Conservation (phyloP, 2,329 filamentous ascomycete genomes). For the Scolecobasidium constrictum region DNA sequence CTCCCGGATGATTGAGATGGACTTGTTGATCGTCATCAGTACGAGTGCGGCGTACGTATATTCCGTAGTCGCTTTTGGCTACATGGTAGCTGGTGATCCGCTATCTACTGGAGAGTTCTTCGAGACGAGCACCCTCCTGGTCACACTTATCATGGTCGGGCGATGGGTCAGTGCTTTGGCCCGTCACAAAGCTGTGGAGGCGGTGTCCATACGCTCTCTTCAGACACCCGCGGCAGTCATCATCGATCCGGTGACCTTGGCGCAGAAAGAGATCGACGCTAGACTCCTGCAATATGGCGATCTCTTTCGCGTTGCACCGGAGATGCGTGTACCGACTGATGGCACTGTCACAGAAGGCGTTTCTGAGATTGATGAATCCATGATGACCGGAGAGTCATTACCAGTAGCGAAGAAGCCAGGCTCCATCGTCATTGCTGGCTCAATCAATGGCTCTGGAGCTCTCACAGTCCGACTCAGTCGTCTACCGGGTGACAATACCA, state of each 20-base stretch:
- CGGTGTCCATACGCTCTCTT: slow-evolving; percentile 42
- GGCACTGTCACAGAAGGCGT: slow-evolving; percentile 52
- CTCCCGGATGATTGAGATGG: slow-evolving; percentile 53
- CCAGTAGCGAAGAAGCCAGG: slow-evolving; percentile 48
- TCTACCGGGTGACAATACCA: slow-evolving; percentile 60
- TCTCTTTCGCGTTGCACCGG: slow-evolving; percentile 50
- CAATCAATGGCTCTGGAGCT: slow-evolving; percentile 42
- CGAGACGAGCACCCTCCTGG: slow-evolving; percentile 43
- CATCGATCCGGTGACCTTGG: slow-evolving; percentile 25
- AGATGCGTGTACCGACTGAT: slow-evolving; percentile 55
- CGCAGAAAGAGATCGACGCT: slow-evolving; percentile 46
- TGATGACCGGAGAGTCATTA: slow-evolving; percentile 62
- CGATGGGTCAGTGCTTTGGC: slow-evolving; percentile 38
- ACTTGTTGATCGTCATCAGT: slow-evolving; percentile 55
- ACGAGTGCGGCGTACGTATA: slow-evolving; percentile 57
- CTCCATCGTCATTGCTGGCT: slow-evolving; percentile 52
- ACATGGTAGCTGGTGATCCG: slow-evolving; percentile 21
- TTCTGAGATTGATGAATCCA: slow-evolving; percentile 64
- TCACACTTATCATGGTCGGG: slow-evolving; percentile 43
- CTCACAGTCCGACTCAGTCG: slow-evolving; percentile 44
- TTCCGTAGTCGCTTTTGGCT: slow-evolving; percentile 40
- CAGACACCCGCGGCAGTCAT: slow-evolving; percentile 45
- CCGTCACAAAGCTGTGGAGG: slow-evolving; percentile 36
- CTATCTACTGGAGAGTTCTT: slow-evolving; percentile 38
- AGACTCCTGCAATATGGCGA: slow-evolving; percentile 63